phyloP scores from a whole-genome alignment of 73 alveolate species.

The Stentor coeruleus region DNA sequence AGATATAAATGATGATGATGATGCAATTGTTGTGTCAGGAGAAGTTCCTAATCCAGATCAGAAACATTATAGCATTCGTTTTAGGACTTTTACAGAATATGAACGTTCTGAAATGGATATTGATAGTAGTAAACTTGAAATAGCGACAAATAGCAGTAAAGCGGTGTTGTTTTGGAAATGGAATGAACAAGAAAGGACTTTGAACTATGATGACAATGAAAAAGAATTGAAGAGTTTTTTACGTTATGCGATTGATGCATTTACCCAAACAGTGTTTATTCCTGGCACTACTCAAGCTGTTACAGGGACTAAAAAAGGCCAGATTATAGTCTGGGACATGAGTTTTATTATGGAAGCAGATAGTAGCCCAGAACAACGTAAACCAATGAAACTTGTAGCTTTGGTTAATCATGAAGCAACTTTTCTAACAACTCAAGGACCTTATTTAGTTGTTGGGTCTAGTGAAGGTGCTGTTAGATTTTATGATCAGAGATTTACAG shows the following conservation, averaged over 20 bases:
- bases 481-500: conserved; percentile 92
- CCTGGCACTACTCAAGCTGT: conserved; percentile 87
- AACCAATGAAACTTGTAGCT: conserved; percentile 90
- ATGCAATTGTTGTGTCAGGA: conserved; percentile 15
- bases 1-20: conserved; percentile 14
- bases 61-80: conserved; percentile 26
- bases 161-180: conserved; percentile 73
- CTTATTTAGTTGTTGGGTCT: conserved; percentile 91
- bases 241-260: conserved; percentile 58
- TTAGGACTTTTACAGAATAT: too few relatives aligned
- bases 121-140: conserved; percentile 28
- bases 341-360: conserved; percentile 93
- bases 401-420: conserved; percentile 78
- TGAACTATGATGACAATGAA: conserved; percentile 69
- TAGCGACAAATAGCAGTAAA: conserved; percentile 70
- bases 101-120: too few relatives aligned
- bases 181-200: conserved; percentile 58
- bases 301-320: conserved; percentile 94
- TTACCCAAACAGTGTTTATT: conserved; percentile 91
- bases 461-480: conserved; percentile 95
- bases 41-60: conserved; percentile 12
- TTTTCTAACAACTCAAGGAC: conserved; percentile 85
- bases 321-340: conserved; percentile 95
- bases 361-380: conserved; percentile 90
- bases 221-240: conserved; percentile 46